These are phyloP conservation scores for Cryptosporidium canis DNA, from an alignment of 169 alveolate genomes.

Conservation along the genomic window DNA sequence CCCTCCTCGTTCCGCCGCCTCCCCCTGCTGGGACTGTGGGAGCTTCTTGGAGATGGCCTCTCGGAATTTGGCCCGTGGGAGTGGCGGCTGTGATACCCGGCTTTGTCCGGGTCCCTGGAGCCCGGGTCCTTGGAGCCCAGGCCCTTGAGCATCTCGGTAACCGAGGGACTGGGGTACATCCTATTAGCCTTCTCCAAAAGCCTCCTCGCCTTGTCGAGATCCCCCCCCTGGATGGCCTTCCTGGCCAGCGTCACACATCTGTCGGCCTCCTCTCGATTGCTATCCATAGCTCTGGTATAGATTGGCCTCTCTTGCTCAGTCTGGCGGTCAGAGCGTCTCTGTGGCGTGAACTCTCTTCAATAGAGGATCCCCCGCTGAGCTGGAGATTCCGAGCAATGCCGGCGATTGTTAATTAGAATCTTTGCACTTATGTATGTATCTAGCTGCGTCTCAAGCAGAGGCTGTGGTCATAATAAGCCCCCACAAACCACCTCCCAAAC, in stretches of 20 bases:
- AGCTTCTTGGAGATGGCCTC: background rate
- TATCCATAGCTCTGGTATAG: conserved; percentile 75
- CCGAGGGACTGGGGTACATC: conserved; percentile 81
- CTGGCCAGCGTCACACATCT: conserved; percentile 79
- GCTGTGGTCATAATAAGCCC: too few relatives aligned
- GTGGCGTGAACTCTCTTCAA: too few relatives aligned
- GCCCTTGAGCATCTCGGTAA: conserved; percentile 55
- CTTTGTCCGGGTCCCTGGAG: background rate
- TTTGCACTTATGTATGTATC: too few relatives aligned
- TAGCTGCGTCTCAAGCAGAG: too few relatives aligned
- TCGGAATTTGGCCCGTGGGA: background rate
- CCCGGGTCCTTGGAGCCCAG: background rate
- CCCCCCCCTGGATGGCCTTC: conserved; percentile 77
- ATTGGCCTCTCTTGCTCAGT: too few relatives aligned
- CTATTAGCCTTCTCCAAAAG: conserved; percentile 78
- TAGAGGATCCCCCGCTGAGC: too few relatives aligned
- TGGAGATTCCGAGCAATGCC: too few relatives aligned
- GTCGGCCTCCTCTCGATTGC: conserved; percentile 82
- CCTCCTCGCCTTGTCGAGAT: conserved; percentile 80
- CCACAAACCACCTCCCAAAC: too few relatives aligned
- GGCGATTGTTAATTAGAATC: too few relatives aligned
- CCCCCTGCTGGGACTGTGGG: background rate
- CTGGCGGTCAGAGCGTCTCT: too few relatives aligned
- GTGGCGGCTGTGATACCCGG: background rate
- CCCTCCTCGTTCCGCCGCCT: background rate